Evolutionary conservation across 331 rosid genomes (phyloP), one percentile per base, ranked within the genome.

Genomic region (Erythrophleum ivorense): DNA sequence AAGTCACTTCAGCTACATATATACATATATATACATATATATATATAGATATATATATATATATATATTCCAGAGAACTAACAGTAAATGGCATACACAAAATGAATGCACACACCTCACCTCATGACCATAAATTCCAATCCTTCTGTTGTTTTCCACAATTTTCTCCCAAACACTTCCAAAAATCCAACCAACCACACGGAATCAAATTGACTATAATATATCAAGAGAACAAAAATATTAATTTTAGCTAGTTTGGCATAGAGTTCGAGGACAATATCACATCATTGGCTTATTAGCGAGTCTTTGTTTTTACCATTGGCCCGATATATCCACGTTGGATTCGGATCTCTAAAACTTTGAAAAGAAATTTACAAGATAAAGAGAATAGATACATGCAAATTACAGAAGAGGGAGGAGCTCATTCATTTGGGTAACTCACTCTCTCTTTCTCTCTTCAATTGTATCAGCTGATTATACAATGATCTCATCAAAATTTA

Each of bases 251-350:
- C 21, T 41, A 63, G 63, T 38, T 34, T 38, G 62, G 49, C n/a
- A 43, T 24, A 21, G 52, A 72, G 68, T 62, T 52, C 71, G 71
- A 71, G 71, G 38, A 78, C 48, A 70, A 80, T 43, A 82, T 83
- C 88, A 80, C 84, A 86, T 90, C 84, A 64, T 65, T 82, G 80
- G 84, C 87, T 73, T 78, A 78, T 87, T 83, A 78, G 84, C 86
- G 85, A 79, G 83, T 78, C 78, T 7, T 80, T 85, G 88, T 89
- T 69, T 84, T 85, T 75, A 69, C 79, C 87, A 59, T 84, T 85
- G 91, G 84, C 78, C 40, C 58, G 3, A 84, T 46, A 52, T 16
- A 79, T 45, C 64, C 77, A n/a, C 57, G 64, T 45, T 82, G 71
- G 9, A 38, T 53, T 67, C 10, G 16, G 66, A 60, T 60, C 16